A percentile compares a stretch with the other conserved stretches of the same genome.
Conservation (phyloP, 2,329 filamentous ascomycete genomes). For the Periconia digitata region DNA sequence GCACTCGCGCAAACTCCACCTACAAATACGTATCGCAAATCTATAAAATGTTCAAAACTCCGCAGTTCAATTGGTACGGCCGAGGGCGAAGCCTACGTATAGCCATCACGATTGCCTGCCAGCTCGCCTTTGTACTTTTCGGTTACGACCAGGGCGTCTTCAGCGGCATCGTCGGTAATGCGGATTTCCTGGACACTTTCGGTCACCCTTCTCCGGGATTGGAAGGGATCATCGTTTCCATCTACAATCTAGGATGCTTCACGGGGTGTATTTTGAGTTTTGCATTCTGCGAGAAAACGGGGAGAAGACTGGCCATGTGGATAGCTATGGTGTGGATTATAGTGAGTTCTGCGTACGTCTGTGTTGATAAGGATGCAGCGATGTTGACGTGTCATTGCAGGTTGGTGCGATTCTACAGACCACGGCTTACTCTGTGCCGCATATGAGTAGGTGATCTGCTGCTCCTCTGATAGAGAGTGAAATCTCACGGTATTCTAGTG, state of each 20-base stretch:
- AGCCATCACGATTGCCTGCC: slow-evolving; percentile 33
- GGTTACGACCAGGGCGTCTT: slow-evolving; percentile 44
- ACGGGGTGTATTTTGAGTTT: slow-evolving; percentile 43
- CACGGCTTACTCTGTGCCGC: slow-evolving; percentile 35
- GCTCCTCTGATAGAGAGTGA: background rate
- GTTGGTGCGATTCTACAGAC: slow-evolving; percentile 44
- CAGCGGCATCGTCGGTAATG: slow-evolving; percentile 43
- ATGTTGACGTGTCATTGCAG: background rate
- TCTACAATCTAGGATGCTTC: slow-evolving; percentile 45
- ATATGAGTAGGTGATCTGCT: slow-evolving; percentile 48
- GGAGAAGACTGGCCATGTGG: slow-evolving; percentile 44
- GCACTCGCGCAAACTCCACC: too few species aligned
- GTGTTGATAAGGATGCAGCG: too few species aligned
- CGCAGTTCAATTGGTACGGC: slow-evolving; percentile 32
- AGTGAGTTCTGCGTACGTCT: slow-evolving; percentile 8
- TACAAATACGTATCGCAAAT: too few species aligned
- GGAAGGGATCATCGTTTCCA: slow-evolving; percentile 48
- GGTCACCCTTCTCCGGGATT: slow-evolving; percentile 40
- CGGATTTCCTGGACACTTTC: slow-evolving; percentile 44
- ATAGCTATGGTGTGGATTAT: slow-evolving; percentile 48
- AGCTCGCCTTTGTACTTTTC: slow-evolving; percentile 35
- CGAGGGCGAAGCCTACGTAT: slow-evolving; percentile 28
- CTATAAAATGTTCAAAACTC: too few species aligned
- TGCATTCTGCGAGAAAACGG: slow-evolving; percentile 40
- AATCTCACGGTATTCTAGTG: slow-evolving; percentile 19